Evolutionary conservation across 2,329 filamentous ascomycete species (phyloP).

Genomic region (Cryphonectria nitschkei): DNA sequence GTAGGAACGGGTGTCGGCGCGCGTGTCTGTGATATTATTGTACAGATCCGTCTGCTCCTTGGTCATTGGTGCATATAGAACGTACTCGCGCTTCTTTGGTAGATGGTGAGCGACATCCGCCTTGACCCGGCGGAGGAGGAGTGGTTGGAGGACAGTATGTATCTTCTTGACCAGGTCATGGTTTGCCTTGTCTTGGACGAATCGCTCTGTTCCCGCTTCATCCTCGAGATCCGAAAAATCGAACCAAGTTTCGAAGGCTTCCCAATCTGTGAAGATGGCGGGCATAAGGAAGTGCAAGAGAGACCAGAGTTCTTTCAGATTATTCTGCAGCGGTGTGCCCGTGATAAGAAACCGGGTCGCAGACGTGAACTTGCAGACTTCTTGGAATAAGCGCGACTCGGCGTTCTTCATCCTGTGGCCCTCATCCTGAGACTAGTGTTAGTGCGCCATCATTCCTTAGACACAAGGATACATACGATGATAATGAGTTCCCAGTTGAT

Average conservation of each 20-base stretch:
- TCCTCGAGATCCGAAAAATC: conserved; percentile 93
- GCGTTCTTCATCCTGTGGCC: conserved; percentile 97
- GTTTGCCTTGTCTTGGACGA: conserved; percentile 78
- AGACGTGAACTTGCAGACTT: conserved; percentile 85
- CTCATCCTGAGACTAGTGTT: conserved; percentile 66
- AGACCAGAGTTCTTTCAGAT: conserved; percentile 93
- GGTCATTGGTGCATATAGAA: conserved; percentile 91
- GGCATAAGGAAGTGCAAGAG: conserved; percentile 91
- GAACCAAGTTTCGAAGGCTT: conserved; percentile 94
- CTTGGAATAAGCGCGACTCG: conserved; percentile 87
- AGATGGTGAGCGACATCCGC: conserved; percentile 88
- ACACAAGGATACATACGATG: conserved; percentile 60
- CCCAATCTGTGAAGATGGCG: conserved; percentile 89
- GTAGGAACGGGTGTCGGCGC: conserved; percentile 69
- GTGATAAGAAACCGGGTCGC: conserved; percentile 92
- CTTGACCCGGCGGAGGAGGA: conserved; percentile 86
- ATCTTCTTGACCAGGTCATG: conserved; percentile 83
- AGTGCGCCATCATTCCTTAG: conserved; percentile 26
- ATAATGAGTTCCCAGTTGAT: conserved; percentile 98
- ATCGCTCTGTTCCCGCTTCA: conserved; percentile 75
- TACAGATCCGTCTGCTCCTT: conserved; percentile 91
- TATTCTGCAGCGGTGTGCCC: conserved; percentile 93
- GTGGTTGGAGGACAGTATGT: conserved; percentile 89
- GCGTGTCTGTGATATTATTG: conserved; percentile 62
- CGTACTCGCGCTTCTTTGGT: conserved; percentile 96